Percentiles rank a stretch among this genome's conserved stretches.
phyloP scores from a whole-genome alignment of 441 rosid genomes.

The Breynia disticha region DNA sequence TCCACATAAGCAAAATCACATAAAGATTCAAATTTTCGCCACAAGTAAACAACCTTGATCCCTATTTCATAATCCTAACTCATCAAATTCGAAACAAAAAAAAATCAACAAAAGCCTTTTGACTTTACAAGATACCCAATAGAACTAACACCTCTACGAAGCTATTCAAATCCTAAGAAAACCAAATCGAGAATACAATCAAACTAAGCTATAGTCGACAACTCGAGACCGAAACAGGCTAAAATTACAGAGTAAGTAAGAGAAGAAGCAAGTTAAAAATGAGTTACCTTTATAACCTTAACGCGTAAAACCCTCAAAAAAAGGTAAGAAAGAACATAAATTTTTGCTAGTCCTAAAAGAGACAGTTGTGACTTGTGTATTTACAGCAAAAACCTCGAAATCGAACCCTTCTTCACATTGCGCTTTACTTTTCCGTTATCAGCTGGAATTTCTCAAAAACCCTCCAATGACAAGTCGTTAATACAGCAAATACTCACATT shows the following conservation, averaged over 20 bases:
- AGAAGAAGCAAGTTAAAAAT: conserved; percentile 1
- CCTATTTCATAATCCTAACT: no score
- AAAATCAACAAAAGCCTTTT: not conserved
- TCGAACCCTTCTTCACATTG: no score
- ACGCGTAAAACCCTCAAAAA: not conserved
- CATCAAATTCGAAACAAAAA: no score
- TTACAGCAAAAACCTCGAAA: conserved; percentile 1
- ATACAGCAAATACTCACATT: not conserved
- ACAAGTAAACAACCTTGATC: no score
- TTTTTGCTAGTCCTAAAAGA: not conserved
- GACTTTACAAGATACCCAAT: conserved; percentile 6
- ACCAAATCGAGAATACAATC: conserved; percentile 4
- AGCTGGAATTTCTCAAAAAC: conserved; percentile 3
- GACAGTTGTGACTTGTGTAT: conserved; percentile 13
- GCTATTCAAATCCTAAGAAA: conserved; percentile 7
- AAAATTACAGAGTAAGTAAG: conserved; percentile 2
- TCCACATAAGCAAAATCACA: conserved; percentile 3
- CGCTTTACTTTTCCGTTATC: conserved; percentile 5
- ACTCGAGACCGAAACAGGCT: conserved; percentile 6
- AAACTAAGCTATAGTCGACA: not conserved
- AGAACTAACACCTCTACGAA: not conserved
- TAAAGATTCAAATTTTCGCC: not conserved
- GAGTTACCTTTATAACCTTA: not conserved
- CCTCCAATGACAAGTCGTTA: conserved; percentile 13
- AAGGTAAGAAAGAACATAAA: not conserved